phyloP scores from a whole-genome alignment of 1,284 basidiomycete genomes.

The Cryptococcus sp. region DNA sequence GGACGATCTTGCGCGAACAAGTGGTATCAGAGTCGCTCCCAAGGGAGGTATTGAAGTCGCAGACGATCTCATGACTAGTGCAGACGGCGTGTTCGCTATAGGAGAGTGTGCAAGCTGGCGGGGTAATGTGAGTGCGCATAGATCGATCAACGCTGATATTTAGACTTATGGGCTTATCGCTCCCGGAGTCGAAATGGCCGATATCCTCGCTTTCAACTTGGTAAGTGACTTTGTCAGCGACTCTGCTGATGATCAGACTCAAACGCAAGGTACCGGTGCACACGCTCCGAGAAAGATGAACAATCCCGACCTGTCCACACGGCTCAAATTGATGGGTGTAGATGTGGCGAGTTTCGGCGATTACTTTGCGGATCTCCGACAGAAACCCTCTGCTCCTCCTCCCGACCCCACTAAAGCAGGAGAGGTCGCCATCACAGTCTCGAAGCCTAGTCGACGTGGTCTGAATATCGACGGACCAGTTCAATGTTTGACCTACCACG shows the following conservation, averaged over 20 bases:
- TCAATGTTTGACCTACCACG: conserved; percentile 66
- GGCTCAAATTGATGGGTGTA: conserved; percentile 72
- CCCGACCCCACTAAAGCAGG: conserved; percentile 8
- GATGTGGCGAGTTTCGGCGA: conserved; percentile 65
- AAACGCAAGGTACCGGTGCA: conserved; percentile 52
- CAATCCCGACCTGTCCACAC: conserved; percentile 64
- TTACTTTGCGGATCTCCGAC: conserved; percentile 63
- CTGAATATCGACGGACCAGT: conserved; percentile 55
- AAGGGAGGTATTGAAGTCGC: conserved; percentile 65
- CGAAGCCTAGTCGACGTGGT: conserved; percentile 15
- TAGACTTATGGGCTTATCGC: conserved; percentile 45
- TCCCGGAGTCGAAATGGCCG: conserved; percentile 66
- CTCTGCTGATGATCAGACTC: conserved; percentile 54
- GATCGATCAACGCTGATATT: conserved; percentile 10
- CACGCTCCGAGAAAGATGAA: conserved; percentile 63
- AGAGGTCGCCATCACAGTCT: conserved; percentile 19
- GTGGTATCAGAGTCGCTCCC: conserved; percentile 59
- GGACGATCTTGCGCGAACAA: conserved; percentile 64
- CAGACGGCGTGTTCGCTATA: conserved; percentile 67
- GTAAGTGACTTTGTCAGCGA: not conserved
- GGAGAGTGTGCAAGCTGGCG: conserved; percentile 74
- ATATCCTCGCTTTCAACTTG: conserved; percentile 73
- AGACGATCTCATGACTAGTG: conserved; percentile 63
- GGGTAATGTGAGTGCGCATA: conserved; percentile 54
- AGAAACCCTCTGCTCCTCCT: not conserved